phyloP scores from a whole-genome alignment of 2,329 filamentous ascomycete genomes.

The Chaetothyriales sp. region DNA sequence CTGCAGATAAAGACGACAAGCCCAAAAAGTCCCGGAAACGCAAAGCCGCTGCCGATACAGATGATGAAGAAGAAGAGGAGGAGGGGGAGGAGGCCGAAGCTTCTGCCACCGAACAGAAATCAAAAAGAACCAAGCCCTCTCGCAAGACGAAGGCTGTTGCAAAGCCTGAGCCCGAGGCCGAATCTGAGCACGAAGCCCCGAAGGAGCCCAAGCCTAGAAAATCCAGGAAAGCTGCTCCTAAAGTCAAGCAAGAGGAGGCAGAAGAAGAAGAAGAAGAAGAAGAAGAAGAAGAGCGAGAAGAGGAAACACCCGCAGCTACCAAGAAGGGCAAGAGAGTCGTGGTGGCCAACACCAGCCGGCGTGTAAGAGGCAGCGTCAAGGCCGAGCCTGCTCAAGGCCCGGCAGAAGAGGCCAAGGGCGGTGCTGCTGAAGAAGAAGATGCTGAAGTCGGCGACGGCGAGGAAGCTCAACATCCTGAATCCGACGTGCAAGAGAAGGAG shows the following conservation, averaged over 20 bases:
- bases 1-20: background rate
- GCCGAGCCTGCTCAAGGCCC: conserved; percentile 1
- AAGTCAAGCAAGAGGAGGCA: conserved; percentile 17
- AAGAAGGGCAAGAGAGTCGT: background rate
- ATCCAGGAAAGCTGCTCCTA: conserved; percentile 10
- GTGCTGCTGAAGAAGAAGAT: conserved; percentile 23
- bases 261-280: conserved; percentile 8
- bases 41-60: conserved; percentile 4
- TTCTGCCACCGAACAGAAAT: conserved; percentile 3
- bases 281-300: conserved; percentile 19
- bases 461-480: conserved; percentile 15
- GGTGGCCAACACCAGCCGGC: background rate
- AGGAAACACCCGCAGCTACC: conserved; percentile 3
- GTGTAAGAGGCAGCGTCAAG: conserved; percentile 2
- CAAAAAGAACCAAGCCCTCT: conserved; percentile 5
- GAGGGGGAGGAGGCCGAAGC: background rate
- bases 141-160: background rate
- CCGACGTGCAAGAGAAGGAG: conserved; percentile 11
- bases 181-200: background rate
- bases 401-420: conserved; percentile 1
- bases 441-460: conserved; percentile 32
- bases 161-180: background rate
- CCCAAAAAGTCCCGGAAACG: conserved; percentile 1
- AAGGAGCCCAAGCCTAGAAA: conserved; percentile 18
- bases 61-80: background rate